Base-by-base conservation (phyloP, 2,329 filamentous ascomycete species). In the Diaporthe longicolla region DNA sequence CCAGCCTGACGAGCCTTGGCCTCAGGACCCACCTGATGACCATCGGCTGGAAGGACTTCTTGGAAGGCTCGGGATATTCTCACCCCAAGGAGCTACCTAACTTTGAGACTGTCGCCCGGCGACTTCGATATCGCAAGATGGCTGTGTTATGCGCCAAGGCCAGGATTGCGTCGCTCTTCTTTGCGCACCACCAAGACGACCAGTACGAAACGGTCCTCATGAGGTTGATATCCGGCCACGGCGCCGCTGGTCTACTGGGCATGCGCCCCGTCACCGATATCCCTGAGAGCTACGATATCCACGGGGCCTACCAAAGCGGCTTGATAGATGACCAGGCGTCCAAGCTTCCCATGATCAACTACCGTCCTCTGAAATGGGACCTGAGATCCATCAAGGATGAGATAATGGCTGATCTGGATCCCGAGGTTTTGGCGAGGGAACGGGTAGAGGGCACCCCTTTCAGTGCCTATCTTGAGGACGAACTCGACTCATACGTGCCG, bases 171-270 rank as follows among this genome's bases (percentile, higher is more conserved):
- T 89, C 90, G 26, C 81, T 98, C 1, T 88, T 98, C 52, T 85
- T 97, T 37, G 97, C 93, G 5, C 97, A 99, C 80, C 97, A 99
- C 81, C 87, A 89, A 76, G 95, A 98, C 79, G 97, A 99, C 79
- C 94, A 97, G 80, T 93, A 95, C 72, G 97, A 99, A 84, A 98
- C 95, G 0, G 88, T 97, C 5, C 83, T 98, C 65, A 93, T 95
- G 91, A 90, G 97, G 55, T 82, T 98, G 73, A 83, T 92, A 11
- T 86, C 87, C 4, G 91, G 92, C 0, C 93, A 94, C 78, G 85
- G 89, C 3, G 89, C 90, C n/a, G 85, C 88, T n/a, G 95, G 94
- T 0, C 85, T 98, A 40, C 85, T 87, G 21, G 95, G 93, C 4
- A 97, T 97, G 78, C 88, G 87, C 13, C 78, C 85, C 4, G 85